Conservation (phyloP, 2,329 filamentous ascomycete species). For the Cadophora malorum region DNA sequence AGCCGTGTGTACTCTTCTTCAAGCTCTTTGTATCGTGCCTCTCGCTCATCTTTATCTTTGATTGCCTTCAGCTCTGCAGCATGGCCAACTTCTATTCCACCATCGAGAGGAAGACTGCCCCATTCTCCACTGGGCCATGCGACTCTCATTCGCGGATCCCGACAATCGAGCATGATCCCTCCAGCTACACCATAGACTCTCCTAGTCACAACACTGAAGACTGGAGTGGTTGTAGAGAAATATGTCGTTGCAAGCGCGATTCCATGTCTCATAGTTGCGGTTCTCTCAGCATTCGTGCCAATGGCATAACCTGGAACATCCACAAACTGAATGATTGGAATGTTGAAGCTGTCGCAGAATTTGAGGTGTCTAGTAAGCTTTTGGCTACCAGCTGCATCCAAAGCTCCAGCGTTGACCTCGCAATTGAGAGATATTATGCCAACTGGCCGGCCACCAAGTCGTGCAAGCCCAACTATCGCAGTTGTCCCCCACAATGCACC, state of each 20-base stretch:
- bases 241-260: conserved; percentile 66
- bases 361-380: conserved; percentile 67
- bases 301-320: conserved; percentile 69
- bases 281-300: conserved; percentile 66
- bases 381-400: conserved; percentile 65
- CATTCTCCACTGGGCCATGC: conserved; percentile 70
- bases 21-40: conserved; percentile 59
- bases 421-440: conserved; percentile 66
- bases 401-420: conserved; percentile 65
- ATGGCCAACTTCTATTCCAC: conserved; percentile 70
- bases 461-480: conserved; percentile 64
- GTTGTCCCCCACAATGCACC: conserved; percentile 67
- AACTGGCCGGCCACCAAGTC: conserved; percentile 61
- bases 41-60: conserved; percentile 56
- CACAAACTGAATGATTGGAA: conserved; percentile 68
- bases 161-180: conserved; percentile 67
- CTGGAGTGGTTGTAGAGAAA: conserved; percentile 65
- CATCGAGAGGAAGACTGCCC: conserved; percentile 67
- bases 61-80: conserved; percentile 63
- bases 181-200: conserved; percentile 69
- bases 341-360: conserved; percentile 69
- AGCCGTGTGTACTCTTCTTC: conserved; percentile 65
- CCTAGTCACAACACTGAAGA: conserved; percentile 68
- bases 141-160: conserved; percentile 65
- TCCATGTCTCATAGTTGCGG: conserved; percentile 69